Evolutionary conservation across 495 filamentous ascomycete genomes (phyloP).

Genomic region (Emericellopsis terricola): DNA sequence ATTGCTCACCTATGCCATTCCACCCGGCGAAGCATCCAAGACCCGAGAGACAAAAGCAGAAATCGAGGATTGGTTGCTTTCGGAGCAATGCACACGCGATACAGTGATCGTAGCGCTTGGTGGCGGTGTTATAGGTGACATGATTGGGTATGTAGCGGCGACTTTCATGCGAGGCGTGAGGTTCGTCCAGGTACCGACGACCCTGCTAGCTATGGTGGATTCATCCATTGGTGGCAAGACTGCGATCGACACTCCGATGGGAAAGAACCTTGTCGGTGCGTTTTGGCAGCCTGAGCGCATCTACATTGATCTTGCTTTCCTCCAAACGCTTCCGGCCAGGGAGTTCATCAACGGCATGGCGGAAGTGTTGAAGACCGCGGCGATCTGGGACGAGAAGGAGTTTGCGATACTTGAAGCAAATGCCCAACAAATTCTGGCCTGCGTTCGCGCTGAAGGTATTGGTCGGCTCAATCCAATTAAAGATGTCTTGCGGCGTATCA

Average conservation of each 20-base stretch:
- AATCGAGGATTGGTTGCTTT: slow-evolving; percentile 95
- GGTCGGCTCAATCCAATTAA: slow-evolving; percentile 50
- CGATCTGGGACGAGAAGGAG: slow-evolving; percentile 81
- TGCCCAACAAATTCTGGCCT: slow-evolving; percentile 52
- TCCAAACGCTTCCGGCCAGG: slow-evolving; percentile 76
- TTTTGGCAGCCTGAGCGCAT: slow-evolving; percentile 93
- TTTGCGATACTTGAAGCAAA: slow-evolving; percentile 74
- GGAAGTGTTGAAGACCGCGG: slow-evolving; percentile 95
- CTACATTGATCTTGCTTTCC: slow-evolving; percentile 85
- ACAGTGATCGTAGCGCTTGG: slow-evolving; percentile 89
- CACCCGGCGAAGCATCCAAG: slow-evolving; percentile 87
- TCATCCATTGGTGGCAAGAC: slow-evolving; percentile 98
- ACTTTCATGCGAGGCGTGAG: slow-evolving; percentile 97
- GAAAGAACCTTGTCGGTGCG: slow-evolving; percentile 89
- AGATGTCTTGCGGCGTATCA: slow-evolving; percentile 64
- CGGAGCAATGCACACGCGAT: slow-evolving; percentile 79
- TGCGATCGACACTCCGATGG: slow-evolving; percentile 89
- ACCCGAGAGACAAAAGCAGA: slow-evolving; percentile 81
- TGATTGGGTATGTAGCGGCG: slow-evolving; percentile 91
- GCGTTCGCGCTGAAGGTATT: slow-evolving; percentile 37
- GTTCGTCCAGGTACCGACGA: slow-evolving; percentile 92
- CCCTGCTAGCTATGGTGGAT: slow-evolving; percentile 91
- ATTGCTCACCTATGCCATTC: slow-evolving; percentile 70
- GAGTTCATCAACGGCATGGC: slow-evolving; percentile 99
- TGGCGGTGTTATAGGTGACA: slow-evolving; percentile 94